Base-by-base conservation (phyloP, 768 basidiomycete species). In the Naganishia kalamii region DNA sequence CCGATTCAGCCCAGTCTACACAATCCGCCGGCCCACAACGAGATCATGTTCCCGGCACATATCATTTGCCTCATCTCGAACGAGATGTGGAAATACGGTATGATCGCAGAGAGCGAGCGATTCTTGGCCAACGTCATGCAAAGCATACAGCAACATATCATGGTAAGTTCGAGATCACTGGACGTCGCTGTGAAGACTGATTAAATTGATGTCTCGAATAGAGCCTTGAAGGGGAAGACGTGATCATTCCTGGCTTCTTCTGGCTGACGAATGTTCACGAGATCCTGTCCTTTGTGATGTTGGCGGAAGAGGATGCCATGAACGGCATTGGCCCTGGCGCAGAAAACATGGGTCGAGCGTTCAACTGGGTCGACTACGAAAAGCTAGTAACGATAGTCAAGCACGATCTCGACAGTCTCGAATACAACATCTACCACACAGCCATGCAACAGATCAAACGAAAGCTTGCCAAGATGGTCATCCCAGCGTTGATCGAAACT, bases 191-290 rank as follows among this genome's bases (percentile, higher is more conserved):
- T 29, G 23, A 15, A 10, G 4, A 35, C 32, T 63, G 21, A 57
- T 27, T 52, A 12, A 59, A 33, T 4, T 47, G 6, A 21, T 46
- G 23, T 30, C n/a, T n/a, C n/a, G n/a, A 25, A n/a, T 69, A 81
- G 80, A 70, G 70, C 15, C 96, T 91, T 81, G 83, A 84, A 15
- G 87, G 92, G 68, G 96, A 99, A 78, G 96, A 98, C 63, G 88
- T 92, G 17, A 91, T 99, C 67, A 81, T 93, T 40, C 96, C 96
- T 6, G 96, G 96, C 41, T 89, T 98, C 70, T 99, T 90, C 83
- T 99, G 96, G 96, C 82, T 99, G n/a, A 97, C 96, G 33, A 99
- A 99, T 72, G 93, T 99, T 40, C 96, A 99, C 77, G 96, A 99
- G 76, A 93, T 98, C 86, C 83, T 98, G 33, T 99, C 96, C 5